Evolutionary conservation across 805 yeast species (phyloP), one percentile per base, ranked within the genome.

Genomic region (Kodamaea lidongshanica): DNA sequence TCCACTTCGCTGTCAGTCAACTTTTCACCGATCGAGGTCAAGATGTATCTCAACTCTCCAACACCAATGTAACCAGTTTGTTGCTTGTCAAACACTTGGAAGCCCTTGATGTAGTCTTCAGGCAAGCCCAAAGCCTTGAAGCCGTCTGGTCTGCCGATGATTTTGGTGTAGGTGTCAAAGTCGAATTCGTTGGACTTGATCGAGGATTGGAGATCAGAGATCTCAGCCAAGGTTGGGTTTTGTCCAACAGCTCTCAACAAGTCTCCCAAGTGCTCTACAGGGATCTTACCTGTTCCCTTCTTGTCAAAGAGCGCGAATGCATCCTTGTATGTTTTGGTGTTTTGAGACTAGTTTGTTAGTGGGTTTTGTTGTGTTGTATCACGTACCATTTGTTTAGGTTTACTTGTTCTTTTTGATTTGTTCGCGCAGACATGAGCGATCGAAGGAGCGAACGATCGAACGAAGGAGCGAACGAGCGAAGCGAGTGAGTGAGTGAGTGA

Each of bases 61-160:
- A 92, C 95, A 23, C 96, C 94, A 46, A 92, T 92, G 62, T 79
- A 84, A 4, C 99, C 99, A 12, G 96, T 82, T 41, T 81, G 76
- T 43, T 87, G 95, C 65, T 89, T 92, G 65, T 92, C 99, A 47
- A 92, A 92, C 5, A 92, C 96, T 65, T 92, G 97, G 74, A 92
- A 92, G 0, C 71, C 71, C 53, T 89, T 84, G 52, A 92, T 76
- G 59, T 89, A 92, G 57, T 92, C 98, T 39, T 71, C 85, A 23
- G 94, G 87, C 48, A 82, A 83, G 9, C 95, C 95, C 37, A 84
- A 72, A 23, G 86, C 77, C 58, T 81, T 80, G 72, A 83, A 85
- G 0, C 94, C 94, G 46, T 82, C 86, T 24, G 92, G 94, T 60
- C 95, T 77, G 58, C 79, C 78, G 44, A 84, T 77, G 47, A 85